Evolutionary conservation across 768 basidiomycete genomes (phyloP), one percentile per base, ranked within the genome.

Genomic region (Fibroporia radiculosa): DNA sequence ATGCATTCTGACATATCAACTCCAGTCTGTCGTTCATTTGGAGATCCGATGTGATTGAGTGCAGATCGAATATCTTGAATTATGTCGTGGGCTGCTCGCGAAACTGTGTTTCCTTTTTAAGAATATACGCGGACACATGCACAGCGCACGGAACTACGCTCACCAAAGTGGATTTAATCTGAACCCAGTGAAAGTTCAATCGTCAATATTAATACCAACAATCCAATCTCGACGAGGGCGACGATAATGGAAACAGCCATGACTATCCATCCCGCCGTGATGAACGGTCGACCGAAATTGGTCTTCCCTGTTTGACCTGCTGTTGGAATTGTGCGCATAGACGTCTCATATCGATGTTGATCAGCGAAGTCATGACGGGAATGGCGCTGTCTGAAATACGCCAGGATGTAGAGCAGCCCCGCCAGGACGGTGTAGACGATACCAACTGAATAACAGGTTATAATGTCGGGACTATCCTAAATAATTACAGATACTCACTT

Each of bases 281-380:
- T 60, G 57, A 91, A 91, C 1, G 85, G 84, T 11, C 84, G 70
- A 0, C 89, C 90, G 55, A 80, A 87, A 6, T 82, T 68, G 1
- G 82, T 72, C 36, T 68, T 71, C 24, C 69, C 67, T 45, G 80
- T 73, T 53, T 82, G 79, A 0, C 82, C 84, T 23, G 72, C 69
- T 1, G 82, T 82, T 41, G 70, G 66, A 4, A 78, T 64, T 4
- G 74, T 73, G 6, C 51, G 47, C 20, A 58, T 56, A 1, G 48
- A 41, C 1, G 43, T 22, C 4, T 51, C 50, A 27, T 42, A 29
- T 23, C 43, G 29, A 26, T 49, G 55, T 20, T 64, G 62, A 58
- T 91, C 90, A 2, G 85, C 81, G 57, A 92, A 87, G 58, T 90
- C 84, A 53, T 88, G 83, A 16, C 68, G 69, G 10, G 83, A 82